Percentiles rank a stretch among this genome's conserved stretches.
These are phyloP conservation scores for Globomyces sp. DNA, from an alignment of 371 early-diverging fungal genomes.

Conservation along the genomic window DNA sequence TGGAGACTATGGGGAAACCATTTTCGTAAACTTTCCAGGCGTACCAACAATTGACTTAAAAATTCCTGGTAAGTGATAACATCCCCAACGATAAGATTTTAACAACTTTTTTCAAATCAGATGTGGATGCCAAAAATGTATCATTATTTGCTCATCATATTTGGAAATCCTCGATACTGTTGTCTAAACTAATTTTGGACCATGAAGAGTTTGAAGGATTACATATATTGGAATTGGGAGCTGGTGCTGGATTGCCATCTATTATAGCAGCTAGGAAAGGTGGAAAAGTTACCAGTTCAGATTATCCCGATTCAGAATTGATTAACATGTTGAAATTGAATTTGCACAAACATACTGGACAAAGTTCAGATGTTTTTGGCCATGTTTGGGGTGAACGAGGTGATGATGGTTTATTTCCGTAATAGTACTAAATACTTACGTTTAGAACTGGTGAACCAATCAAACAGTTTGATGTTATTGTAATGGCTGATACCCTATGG, in stretches of 20 bases:
- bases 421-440: too few relatives aligned
- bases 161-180: slow-evolving; percentile 33
- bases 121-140: slow-evolving; percentile 18
- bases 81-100: neutral
- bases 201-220: slow-evolving; percentile 13
- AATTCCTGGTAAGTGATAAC: slow-evolving; percentile 4
- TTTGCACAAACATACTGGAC: slow-evolving; percentile 13
- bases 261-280: slow-evolving; percentile 23
- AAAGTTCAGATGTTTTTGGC: slow-evolving; percentile 24
- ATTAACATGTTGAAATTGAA: slow-evolving; percentile 25
- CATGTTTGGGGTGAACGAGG: slow-evolving; percentile 33
- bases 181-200: slow-evolving; percentile 20
- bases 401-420: too few relatives aligned
- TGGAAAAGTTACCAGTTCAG: slow-evolving; percentile 22
- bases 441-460: neutral
- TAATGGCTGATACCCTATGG: slow-evolving; percentile 42
- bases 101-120: neutral
- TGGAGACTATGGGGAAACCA: slow-evolving; percentile 11
- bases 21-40: slow-evolving; percentile 1
- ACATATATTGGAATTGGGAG: slow-evolving; percentile 35
- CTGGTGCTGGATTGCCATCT: slow-evolving; percentile 31
- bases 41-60: neutral
- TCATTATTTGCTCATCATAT: slow-evolving; percentile 38
- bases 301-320: slow-evolving; percentile 38
- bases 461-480: slow-evolving; percentile 19